A percentile compares a stretch with the other conserved stretches of the same genome.
phyloP scores from a whole-genome alignment of 495 filamentous ascomycete genomes.

The Neurospora sp. region DNA sequence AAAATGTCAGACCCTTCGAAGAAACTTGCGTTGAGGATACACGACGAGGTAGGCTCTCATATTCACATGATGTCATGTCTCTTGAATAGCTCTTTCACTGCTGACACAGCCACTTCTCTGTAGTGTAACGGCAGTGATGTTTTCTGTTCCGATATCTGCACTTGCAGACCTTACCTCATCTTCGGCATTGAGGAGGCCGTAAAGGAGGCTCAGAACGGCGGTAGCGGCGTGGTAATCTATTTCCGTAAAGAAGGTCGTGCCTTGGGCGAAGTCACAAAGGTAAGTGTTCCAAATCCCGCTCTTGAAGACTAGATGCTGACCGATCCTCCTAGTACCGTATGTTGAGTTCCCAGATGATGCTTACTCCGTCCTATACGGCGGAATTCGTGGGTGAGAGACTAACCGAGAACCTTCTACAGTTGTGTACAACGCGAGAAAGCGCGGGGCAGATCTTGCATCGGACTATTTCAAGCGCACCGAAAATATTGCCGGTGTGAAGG shows the following conservation, averaged over 20 bases:
- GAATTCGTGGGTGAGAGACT: conserved; percentile 7
- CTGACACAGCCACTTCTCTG: conserved; percentile 1
- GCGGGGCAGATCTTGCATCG: conserved; percentile 77
- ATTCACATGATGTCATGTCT: background rate
- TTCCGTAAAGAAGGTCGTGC: conserved; percentile 97
- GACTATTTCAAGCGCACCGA: conserved; percentile 97
- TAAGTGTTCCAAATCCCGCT: conserved; percentile 20
- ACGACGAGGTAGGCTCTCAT: conserved; percentile 60
- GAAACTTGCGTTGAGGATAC: conserved; percentile 77
- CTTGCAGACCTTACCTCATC: conserved; percentile 91
- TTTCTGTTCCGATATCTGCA: conserved; percentile 97
- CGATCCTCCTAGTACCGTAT: conserved; percentile 33
- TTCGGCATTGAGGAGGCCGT: conserved; percentile 96
- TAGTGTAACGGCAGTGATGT: conserved; percentile 93
- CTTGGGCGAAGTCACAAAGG: conserved; percentile 94
- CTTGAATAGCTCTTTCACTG: conserved; percentile 1
- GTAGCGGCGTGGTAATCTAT: conserved; percentile 94
- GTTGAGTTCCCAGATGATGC: conserved; percentile 9
- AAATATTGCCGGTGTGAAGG: conserved; percentile 93
- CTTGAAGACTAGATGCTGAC: conserved; percentile 15
- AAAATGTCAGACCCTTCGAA: conserved; percentile 85
- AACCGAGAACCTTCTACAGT: conserved; percentile 33
- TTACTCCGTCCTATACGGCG: background rate
- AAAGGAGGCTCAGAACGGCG: conserved; percentile 89
- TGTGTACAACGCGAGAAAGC: conserved; percentile 90